Evolutionary conservation across 202 grass and related monocot species (phyloP), one percentile per base, ranked within the genome.

Genomic region (Zoysia matrella): DNA sequence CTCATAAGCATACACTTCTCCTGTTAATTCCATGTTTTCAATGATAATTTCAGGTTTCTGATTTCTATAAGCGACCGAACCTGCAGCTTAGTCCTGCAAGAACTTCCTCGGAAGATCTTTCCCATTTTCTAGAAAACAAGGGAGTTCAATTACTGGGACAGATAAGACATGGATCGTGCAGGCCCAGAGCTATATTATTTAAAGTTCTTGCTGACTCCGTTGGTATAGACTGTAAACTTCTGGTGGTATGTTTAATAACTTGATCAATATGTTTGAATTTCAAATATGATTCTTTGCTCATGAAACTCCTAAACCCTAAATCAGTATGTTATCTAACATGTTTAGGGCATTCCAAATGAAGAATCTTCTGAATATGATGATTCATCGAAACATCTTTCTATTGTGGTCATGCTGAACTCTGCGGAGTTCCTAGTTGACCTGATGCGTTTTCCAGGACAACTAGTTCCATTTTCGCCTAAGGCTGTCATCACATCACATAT

Each of bases 101-200:
- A 87, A 90, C 89, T 81, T 84, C 92, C 55, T 84, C 82, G 42
- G 96, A 98, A 65, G 96, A 98, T 72, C 92, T 84, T 80, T 74
- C 77, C 14, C 85, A 95, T 82, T 89, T 95, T 78, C 90, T 90
- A 67, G 92, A 95, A 73, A 98, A 95, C 77, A 76, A 83, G 47
- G 90, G 92, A 73, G 75, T 93, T 76, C 96, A 87, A 83, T 86
- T 98, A 36, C 75, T 98, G 80, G 96, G 96, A 72, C 92, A 95
- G 74, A 98, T 98, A 82, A 93, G 85, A 81, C 90, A 98, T 93
- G 96, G 96, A 68, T 95, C 96, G 75, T 98, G 96, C 71, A 84
- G 96, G 77, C 89, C 92, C 66, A 90, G 87, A 65, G 96, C 96
- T 81, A 91, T 98, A 77, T 78, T 98, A 70, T 98, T 98, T 81